Evolutionary conservation across 2,329 filamentous ascomycete species (phyloP).

Genomic region (Talaromyces atroroseus): DNA sequence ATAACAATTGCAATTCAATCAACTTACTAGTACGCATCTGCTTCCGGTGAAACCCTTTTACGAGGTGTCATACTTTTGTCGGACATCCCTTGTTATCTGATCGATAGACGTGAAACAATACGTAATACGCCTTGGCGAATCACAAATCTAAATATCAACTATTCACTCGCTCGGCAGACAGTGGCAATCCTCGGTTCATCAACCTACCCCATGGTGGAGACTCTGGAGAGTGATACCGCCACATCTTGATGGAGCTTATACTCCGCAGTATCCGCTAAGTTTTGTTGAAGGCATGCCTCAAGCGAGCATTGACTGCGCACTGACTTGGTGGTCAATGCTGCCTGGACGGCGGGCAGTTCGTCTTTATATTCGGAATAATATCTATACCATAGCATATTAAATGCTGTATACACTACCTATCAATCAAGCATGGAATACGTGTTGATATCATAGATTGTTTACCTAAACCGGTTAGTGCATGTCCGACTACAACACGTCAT

Average conservation of each 20-base stretch:
- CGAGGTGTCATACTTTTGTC: no score
- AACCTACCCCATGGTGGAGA: background rate
- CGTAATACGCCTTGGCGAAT: background rate
- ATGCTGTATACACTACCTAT: no score
- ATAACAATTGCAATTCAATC: no score
- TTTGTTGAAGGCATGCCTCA: background rate
- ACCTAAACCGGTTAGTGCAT: background rate
- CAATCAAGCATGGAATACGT: no score
- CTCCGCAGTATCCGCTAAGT: background rate
- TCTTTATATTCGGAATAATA: no score
- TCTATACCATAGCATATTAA: background rate
- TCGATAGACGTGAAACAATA: background rate
- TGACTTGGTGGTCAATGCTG: background rate
- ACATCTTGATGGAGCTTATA: background rate
- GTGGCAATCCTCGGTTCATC: background rate
- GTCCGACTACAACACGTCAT: no score
- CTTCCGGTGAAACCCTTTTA: background rate
- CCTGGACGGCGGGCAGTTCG: background rate
- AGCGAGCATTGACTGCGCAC: background rate
- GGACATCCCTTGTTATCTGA: background rate
- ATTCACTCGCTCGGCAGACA: background rate
- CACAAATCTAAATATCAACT: background rate
- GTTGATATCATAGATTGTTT: background rate
- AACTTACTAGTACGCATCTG: no score
- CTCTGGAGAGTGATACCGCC: background rate